Base-by-base conservation (phyloP, 192 early-diverging fungal genomes). In the Chytriomyces hyalinus region DNA sequence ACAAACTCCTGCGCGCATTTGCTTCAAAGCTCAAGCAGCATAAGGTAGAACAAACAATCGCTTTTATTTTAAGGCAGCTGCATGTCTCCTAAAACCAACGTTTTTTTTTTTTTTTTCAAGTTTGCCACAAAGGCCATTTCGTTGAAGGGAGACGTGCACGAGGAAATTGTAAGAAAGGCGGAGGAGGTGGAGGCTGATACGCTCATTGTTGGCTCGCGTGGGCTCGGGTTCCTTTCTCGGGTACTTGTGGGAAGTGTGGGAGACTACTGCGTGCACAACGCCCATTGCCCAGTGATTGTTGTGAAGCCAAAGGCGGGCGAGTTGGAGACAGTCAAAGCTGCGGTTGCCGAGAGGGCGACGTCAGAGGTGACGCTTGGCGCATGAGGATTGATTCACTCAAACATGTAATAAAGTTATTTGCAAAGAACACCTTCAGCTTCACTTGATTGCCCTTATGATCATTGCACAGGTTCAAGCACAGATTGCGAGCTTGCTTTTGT, bases 91-190 rank as follows among this genome's bases (percentile, higher is more conserved):
- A 20, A 59, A 64, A 20, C 63, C 63, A 13, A 15, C 36, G 2
- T 65, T 0, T 65, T 26, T 11, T 22, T 22, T 65, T 0, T 65
- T 26, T 11, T 22, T 22, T 13, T 26, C 26, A 26, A 47, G 24
- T 68, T 76, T 67, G 75, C 65, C 10, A 63, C 60, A 47, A 66
- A 61, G 50, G 77, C 77, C 26, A 81, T 81, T 49, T 76, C 79
- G 10, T 13, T 80, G 10, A 24, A 80, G 17, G 91, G 80, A 77
- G 74, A 74, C 83, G 79, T 89, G 79, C 79, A 84, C 80, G 72
- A 61, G 68, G 82, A 72, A 75, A 80, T 63, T 81, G 70, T 65
- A 80, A 63, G 83, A 82, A 85, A 67, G 67, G 59, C 72, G 80
- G 22, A 80, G 50, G 78, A 73, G 48, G 51, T 79, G 22, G 15